These are phyloP conservation scores for Amanita polypyramis DNA, from an alignment of 768 basidiomycete genomes.

Conservation along the genomic window DNA sequence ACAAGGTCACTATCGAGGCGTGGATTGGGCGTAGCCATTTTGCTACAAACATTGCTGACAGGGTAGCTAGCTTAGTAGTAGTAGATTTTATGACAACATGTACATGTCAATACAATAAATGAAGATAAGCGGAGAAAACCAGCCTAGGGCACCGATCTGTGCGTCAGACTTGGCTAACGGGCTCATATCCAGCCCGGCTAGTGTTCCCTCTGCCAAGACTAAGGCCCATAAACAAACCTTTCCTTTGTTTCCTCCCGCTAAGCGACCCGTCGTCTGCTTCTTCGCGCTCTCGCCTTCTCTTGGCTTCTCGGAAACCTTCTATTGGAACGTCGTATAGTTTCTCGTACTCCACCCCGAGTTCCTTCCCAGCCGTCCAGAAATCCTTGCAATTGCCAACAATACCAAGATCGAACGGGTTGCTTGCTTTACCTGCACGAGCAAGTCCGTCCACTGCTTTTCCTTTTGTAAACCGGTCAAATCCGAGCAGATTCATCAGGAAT, in stretches of 20 bases:
- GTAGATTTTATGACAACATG: not conserved
- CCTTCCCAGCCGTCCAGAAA: slow-evolving; percentile 85
- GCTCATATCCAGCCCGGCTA: slow-evolving; percentile 52
- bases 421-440: slow-evolving; percentile 58
- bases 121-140: not conserved
- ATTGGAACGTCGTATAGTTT: slow-evolving; percentile 79
- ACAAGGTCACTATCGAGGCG: too few relatives aligned
- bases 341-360: slow-evolving; percentile 87
- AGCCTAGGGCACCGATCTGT: not conserved
- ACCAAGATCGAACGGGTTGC: slow-evolving; percentile 91
- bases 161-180: slow-evolving; percentile 48
- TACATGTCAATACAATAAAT: not conserved
- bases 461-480: slow-evolving; percentile 89
- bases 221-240: slow-evolving; percentile 47
- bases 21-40: too few relatives aligned
- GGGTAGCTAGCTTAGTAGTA: not conserved
- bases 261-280: slow-evolving; percentile 20
- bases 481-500: slow-evolving; percentile 85
- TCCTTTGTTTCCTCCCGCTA: slow-evolving; percentile 22
- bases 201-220: slow-evolving; percentile 38
- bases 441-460: slow-evolving; percentile 86
- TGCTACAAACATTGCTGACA: not conserved
- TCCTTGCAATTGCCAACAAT: slow-evolving; percentile 74
- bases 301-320: slow-evolving; percentile 76
- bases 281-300: slow-evolving; percentile 46